Conservation (phyloP, 257 asterid genomes). For the Euphrasia confusa region DNA sequence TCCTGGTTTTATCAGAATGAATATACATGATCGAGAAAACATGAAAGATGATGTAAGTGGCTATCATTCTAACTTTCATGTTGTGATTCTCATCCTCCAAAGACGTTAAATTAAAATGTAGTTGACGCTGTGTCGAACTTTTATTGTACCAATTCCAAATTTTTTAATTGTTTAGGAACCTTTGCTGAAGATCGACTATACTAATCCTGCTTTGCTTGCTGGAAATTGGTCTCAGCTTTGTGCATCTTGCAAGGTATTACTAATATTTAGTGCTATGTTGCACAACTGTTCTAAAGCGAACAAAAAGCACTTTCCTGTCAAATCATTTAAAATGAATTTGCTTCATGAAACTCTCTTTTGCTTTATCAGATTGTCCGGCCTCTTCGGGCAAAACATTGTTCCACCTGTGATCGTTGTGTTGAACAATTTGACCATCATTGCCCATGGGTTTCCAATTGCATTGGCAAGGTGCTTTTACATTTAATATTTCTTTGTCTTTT, state of each 20-base stretch:
- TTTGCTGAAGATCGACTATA: conserved; percentile 67
- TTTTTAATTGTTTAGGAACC: conserved; percentile 59
- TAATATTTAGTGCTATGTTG: conserved; percentile 15
- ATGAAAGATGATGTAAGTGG: conserved; percentile 83
- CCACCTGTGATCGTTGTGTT: conserved; percentile 97
- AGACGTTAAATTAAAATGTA: conserved; percentile 7
- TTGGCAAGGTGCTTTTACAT: conserved; percentile 80
- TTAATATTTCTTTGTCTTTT: background rate
- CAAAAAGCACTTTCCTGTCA: conserved; percentile 5
- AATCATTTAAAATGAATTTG: conserved; percentile 8
- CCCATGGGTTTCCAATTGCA: conserved; percentile 99
- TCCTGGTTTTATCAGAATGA: conserved; percentile 84
- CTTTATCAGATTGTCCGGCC: conserved; percentile 89
- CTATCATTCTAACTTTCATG: conserved; percentile 9
- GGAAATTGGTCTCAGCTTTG: conserved; percentile 99
- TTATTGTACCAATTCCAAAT: conserved; percentile 10
- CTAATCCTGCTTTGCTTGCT: conserved; percentile 84
- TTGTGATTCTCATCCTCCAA: conserved; percentile 19
- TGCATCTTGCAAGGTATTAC: conserved; percentile 91
- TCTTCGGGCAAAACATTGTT: conserved; percentile 98
- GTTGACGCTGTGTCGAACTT: background rate
- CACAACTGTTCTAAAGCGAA: conserved; percentile 8
- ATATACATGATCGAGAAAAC: conserved; percentile 50
- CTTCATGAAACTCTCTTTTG: conserved; percentile 24
- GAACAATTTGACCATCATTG: conserved; percentile 99